phyloP scores from a whole-genome alignment of 2,329 filamentous ascomycete species.

The Cladophialophora carrionii region DNA sequence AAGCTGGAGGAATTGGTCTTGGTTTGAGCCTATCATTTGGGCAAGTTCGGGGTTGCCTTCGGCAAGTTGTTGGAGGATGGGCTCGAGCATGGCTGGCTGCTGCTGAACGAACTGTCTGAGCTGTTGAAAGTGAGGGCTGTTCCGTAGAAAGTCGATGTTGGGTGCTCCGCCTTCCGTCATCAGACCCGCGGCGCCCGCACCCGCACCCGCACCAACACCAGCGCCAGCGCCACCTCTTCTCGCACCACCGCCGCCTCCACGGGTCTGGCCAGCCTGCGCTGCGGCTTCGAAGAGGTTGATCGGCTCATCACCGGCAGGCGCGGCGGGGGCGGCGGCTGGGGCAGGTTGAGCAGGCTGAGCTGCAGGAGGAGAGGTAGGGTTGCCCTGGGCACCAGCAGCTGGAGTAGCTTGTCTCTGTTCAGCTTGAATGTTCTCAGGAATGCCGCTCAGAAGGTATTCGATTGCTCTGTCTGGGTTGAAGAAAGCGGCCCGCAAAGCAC shows the following conservation, averaged over 20 bases:
- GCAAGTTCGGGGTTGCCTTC: constrained; percentile 94
- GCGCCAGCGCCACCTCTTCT: constrained; percentile 46
- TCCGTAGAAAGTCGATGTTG: constrained; percentile 90
- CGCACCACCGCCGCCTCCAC: constrained; percentile 36
- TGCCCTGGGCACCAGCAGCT: constrained; percentile 35
- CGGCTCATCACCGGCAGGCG: constrained; percentile 60
- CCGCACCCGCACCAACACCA: constrained; percentile 44
- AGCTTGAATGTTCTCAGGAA: constrained; percentile 80
- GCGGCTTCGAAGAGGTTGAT: constrained; percentile 94
- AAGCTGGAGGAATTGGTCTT: constrained; percentile 88
- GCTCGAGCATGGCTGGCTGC: constrained; percentile 97
- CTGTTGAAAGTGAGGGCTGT: constrained; percentile 97
- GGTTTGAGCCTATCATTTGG: constrained; percentile 86
- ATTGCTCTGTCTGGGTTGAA: constrained; percentile 97
- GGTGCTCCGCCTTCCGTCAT: constrained; percentile 47
- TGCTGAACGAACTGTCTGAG: constrained; percentile 96
- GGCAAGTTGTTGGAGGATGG: constrained; percentile 93
- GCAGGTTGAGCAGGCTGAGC: constrained; percentile 43
- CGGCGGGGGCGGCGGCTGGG: constrained; percentile 45
- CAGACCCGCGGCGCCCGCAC: constrained; percentile 47
- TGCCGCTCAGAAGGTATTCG: constrained; percentile 90
- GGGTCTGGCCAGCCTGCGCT: constrained; percentile 67
- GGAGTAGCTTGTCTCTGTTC: constrained; percentile 62
- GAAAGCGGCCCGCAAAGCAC: constrained; percentile 93
- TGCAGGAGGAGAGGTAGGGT: constrained; percentile 44